Conservation (phyloP, 2,329 filamentous ascomycete genomes). For the Aspergillus aculeatus region DNA sequence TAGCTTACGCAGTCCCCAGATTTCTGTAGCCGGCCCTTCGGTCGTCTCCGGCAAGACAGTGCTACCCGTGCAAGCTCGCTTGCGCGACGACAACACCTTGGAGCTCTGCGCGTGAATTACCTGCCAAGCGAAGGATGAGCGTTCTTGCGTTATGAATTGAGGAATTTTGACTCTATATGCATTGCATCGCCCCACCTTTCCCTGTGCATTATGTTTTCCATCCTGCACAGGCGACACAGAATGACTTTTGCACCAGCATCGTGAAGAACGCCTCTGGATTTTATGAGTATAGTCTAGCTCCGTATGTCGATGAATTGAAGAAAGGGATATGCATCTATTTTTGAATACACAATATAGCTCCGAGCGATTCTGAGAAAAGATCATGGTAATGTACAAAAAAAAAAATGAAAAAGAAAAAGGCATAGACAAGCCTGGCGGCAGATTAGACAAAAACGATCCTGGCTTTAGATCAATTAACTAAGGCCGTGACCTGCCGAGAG, state of each 20-base stretch:
- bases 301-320: conserved; percentile 1
- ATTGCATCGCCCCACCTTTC: background rate
- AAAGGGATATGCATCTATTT: conserved; percentile 18
- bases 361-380: conserved; percentile 10
- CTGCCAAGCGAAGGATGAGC: background rate
- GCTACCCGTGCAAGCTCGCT: conserved; percentile 63
- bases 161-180: background rate
- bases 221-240: background rate
- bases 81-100: conserved; percentile 72
- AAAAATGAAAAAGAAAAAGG: conserved; percentile 16
- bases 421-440: background rate
- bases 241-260: background rate
- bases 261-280: background rate
- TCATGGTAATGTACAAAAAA: conserved; percentile 26
- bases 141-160: conserved; percentile 1
- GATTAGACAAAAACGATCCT: too few relatives aligned
- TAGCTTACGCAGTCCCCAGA: conserved; percentile 46
- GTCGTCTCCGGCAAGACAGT: conserved; percentile 67
- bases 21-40: conserved; percentile 69
- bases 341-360: conserved; percentile 21
- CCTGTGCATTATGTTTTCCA: background rate
- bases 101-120: conserved; percentile 42
- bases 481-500: background rate
- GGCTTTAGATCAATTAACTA: background rate
- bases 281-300: conserved; percentile 1